Evolutionary conservation across 257 asterid genomes (phyloP).

Genomic region (Rauvolfia tetraphylla): DNA sequence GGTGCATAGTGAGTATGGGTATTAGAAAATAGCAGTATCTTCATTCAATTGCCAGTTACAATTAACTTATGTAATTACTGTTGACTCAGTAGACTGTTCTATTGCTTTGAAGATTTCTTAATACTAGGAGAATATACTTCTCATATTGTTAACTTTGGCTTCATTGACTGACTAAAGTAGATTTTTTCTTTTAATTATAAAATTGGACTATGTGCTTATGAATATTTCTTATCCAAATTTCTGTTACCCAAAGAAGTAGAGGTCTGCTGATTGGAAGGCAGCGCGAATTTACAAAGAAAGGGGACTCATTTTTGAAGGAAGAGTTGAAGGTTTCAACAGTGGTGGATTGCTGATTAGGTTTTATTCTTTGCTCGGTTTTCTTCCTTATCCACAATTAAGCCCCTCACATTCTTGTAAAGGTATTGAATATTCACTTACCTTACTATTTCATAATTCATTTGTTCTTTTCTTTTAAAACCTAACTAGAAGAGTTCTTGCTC

Average conservation of each 20-base stretch:
- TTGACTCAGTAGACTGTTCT: neutral
- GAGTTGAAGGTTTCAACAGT: constrained; percentile 68
- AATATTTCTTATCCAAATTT: constrained; percentile 34
- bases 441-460: neutral
- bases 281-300: constrained; percentile 61
- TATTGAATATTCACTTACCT: constrained; percentile 19
- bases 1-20: neutral
- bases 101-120: neutral
- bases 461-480: neutral
- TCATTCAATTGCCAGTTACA: neutral
- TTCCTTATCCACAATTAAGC: constrained; percentile 85
- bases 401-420: constrained; percentile 85
- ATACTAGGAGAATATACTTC: neutral
- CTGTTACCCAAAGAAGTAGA: constrained; percentile 85
- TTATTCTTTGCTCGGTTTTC: constrained; percentile 82
- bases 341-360: constrained; percentile 89
- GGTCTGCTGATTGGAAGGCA: constrained; percentile 97
- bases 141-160: neutral
- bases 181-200: too few species aligned
- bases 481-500: neutral
- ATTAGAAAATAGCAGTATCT: neutral
- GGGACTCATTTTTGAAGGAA: constrained; percentile 60
- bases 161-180: neutral
- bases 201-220: constrained; percentile 8
- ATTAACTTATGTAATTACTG: neutral